These are phyloP conservation scores for Pseudonectria foliicola DNA, from an alignment of 2,329 filamentous ascomycete species.

Conservation along the genomic window DNA sequence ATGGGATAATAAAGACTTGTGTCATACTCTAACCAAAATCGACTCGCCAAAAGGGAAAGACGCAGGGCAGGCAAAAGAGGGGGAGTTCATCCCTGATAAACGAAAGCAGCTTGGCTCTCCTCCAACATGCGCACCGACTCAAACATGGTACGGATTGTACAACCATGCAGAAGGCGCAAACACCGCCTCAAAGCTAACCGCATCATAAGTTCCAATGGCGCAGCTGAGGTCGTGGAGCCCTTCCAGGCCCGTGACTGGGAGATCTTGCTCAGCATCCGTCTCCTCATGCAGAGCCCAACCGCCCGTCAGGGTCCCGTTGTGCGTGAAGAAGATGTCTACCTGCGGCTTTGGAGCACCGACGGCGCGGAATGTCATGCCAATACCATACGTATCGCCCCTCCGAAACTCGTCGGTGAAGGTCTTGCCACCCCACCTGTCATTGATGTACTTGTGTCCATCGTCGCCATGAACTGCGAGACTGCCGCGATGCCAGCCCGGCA, in stretches of 20 bases:
- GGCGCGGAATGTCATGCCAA: conserved; percentile 59
- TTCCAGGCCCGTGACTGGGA: conserved; percentile 59
- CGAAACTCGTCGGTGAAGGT: conserved; percentile 59
- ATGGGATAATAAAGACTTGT: too few relatives aligned
- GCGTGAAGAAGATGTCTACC: conserved; percentile 56
- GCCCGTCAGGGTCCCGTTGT: conserved; percentile 52
- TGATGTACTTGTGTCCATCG: conserved; percentile 69
- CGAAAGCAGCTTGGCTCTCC: too few relatives aligned
- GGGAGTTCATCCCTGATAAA: too few relatives aligned
- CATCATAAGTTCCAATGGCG: conserved; percentile 63
- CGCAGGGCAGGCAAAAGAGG: too few relatives aligned
- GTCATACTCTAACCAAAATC: too few relatives aligned
- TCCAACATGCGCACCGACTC: not conserved
- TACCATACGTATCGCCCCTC: conserved; percentile 59
- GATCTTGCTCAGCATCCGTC: conserved; percentile 54
- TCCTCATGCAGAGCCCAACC: conserved; percentile 72
- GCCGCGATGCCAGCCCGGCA: conserved; percentile 75
- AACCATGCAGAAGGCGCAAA: conserved; percentile 54
- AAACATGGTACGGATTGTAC: conserved; percentile 31
- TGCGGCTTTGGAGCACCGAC: conserved; percentile 21
- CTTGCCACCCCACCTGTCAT: conserved; percentile 66
- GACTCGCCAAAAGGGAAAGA: too few relatives aligned
- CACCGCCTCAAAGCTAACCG: conserved; percentile 60
- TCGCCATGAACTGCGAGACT: conserved; percentile 72
- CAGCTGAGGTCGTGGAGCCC: conserved; percentile 65